Evolutionary conservation across 352 stramenopile species (phyloP), one percentile per base, ranked within the genome.

Genomic region (Phytophthora sp.): DNA sequence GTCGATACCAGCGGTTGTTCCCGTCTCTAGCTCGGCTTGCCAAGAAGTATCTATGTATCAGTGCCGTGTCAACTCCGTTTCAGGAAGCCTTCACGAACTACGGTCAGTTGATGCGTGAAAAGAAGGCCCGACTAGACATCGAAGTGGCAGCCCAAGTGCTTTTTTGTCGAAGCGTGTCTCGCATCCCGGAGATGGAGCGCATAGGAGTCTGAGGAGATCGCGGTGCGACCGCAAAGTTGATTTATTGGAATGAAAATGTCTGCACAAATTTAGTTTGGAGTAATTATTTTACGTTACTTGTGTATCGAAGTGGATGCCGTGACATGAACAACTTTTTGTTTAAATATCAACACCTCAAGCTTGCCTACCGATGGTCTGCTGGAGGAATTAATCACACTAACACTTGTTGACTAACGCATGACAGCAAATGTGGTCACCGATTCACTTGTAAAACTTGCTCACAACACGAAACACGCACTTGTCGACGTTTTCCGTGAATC

Each of bases 131-230:
- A 1, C 52, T 94, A 8, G 83, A 92, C 58, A 92, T 92, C 26
- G 82, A 92, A 62, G 80, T 94, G 5, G 82, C 82, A 15, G 81
- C 81, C 13, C 83, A 91, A 61, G 85, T 92, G 34, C 67, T 94
- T 18, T 94, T 94, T 53, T 90, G 84, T 53, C 79, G 83, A 34
- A 92, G 82, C 34, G 85, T 90, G 3, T 92, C 78, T 31, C 64
- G 82, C 7, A 92, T 94, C 32, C 81, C 83, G 11, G 86, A 94
- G 64, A 94, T 94, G 82, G 82, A 94, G 32, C 84, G 84, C 31
- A 91, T 94, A 57, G 89, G 89, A 49, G 82, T 88, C 18, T 89
- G 72, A 66, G n/a, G n/a, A n/a, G n/a, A n/a, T n/a, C n/a, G n/a
- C n/a, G n/a, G n/a, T n/a, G n/a, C n/a, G n/a, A n/a, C n/a, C n/a